Percentiles rank a stretch among this genome's conserved stretches.
Evolutionary conservation across 2,329 filamentous ascomycete genomes (phyloP).

Genomic region (Pseudogymnoascus sp.): DNA sequence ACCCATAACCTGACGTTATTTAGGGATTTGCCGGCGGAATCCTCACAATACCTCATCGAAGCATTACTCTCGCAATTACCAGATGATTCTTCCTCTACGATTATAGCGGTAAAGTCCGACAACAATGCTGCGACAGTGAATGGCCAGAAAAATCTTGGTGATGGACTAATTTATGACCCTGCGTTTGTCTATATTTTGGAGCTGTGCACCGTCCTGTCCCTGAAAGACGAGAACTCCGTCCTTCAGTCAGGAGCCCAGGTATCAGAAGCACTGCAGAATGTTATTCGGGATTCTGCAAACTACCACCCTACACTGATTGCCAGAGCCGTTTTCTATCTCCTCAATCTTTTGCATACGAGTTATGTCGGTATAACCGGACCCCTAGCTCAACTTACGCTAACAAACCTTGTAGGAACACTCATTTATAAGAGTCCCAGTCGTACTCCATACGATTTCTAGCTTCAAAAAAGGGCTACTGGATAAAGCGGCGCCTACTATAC

Average conservation of each 20-base stretch:
- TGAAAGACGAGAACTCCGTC: constrained; percentile 67
- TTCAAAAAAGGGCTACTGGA: constrained; percentile 71
- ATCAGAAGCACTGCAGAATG: constrained; percentile 68
- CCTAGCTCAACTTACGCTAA: constrained; percentile 15
- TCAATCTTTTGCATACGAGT: constrained; percentile 72
- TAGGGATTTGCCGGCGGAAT: constrained; percentile 52
- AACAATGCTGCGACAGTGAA: constrained; percentile 56
- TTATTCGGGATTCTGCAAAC: constrained; percentile 70
- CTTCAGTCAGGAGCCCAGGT: constrained; percentile 68
- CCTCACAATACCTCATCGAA: constrained; percentile 56
- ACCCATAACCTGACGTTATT: constrained; percentile 13
- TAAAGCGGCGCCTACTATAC: constrained; percentile 64
- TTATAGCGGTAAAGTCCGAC: constrained; percentile 88
- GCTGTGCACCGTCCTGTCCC: constrained; percentile 71
- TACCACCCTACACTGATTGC: constrained; percentile 80
- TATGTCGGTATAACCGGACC: constrained; percentile 52
- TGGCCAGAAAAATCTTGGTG: constrained; percentile 46
- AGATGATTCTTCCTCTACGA: constrained; percentile 68
- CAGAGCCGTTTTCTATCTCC: constrained; percentile 76
- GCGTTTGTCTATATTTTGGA: constrained; percentile 85
- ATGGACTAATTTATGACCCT: constrained; percentile 68
- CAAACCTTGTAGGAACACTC: constrained; percentile 60
- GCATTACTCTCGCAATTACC: constrained; percentile 77
- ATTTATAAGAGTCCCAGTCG: constrained; percentile 82
- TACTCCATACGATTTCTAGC: constrained; percentile 84